Evolutionary conservation across 2,329 filamentous ascomycete genomes (phyloP).

Genomic region (Venturia pyrina): DNA sequence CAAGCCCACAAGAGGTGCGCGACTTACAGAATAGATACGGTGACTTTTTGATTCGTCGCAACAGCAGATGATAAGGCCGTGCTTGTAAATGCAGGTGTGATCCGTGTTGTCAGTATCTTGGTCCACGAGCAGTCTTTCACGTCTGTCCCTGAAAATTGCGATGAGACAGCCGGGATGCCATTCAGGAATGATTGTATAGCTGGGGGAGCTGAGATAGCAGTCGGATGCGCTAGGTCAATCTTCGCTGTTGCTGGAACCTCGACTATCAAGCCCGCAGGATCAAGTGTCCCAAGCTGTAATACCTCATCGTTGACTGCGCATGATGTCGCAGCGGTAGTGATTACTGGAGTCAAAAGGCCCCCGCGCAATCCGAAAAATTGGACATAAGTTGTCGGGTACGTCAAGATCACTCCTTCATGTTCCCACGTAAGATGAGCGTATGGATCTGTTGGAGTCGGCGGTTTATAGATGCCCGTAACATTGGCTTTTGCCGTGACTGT

Average conservation of each 20-base stretch:
- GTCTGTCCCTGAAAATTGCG: conserved; percentile 7
- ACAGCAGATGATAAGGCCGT: neutral
- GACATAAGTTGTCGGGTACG: conserved; percentile 11
- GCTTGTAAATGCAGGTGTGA: neutral
- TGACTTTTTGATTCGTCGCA: conserved; percentile 2
- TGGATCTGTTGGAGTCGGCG: neutral
- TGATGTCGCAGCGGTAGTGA: neutral
- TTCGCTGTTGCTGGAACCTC: neutral
- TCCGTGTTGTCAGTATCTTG: neutral
- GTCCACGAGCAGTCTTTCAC: conserved; percentile 2
- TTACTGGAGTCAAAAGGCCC: neutral
- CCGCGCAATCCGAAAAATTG: neutral
- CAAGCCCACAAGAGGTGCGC: too few species aligned
- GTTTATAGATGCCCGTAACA: neutral
- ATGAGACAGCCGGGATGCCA: conserved; percentile 1
- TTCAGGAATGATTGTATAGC: conserved; percentile 2
- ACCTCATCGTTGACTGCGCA: neutral
- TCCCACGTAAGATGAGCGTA: conserved; percentile 9
- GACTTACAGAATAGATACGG: conserved; percentile 7
- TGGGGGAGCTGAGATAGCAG: conserved; percentile 5
- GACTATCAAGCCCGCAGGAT: conserved; percentile 1
- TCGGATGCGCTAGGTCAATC: neutral
- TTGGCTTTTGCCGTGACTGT: conserved; percentile 4
- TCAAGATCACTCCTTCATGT: neutral
- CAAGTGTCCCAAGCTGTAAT: neutral